These are phyloP conservation scores for Astrocystis sublimbata DNA, from an alignment of 495 filamentous ascomycete species.

Conservation along the genomic window DNA sequence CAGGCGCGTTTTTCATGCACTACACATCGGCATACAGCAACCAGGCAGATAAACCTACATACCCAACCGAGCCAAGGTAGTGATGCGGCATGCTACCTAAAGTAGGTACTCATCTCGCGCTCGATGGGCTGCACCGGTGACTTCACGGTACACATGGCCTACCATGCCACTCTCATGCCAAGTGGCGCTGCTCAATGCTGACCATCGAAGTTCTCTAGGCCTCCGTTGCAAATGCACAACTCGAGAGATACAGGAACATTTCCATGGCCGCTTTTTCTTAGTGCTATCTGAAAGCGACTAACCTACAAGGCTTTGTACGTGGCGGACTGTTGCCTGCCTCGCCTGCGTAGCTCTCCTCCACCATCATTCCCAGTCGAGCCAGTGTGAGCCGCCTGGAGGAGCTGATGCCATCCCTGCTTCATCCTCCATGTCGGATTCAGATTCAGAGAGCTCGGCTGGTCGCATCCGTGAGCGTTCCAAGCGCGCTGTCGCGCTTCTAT, in stretches of 20 bases:
- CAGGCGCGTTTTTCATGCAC: slow-evolving; percentile 5
- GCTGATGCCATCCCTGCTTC: slow-evolving; percentile 18
- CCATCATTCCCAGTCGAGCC: no score
- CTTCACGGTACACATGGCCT: background rate
- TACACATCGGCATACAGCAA: background rate
- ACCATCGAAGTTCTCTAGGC: background rate
- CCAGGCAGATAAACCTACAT: background rate
- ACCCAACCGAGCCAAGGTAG: no score
- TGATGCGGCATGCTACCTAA: no score
- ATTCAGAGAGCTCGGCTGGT: slow-evolving; percentile 12
- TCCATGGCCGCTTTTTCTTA: background rate
- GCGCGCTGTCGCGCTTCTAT: slow-evolving; percentile 13
- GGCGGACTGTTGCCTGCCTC: background rate
- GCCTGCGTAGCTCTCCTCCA: background rate
- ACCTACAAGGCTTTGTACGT: no score
- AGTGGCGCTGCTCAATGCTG: slow-evolving; percentile 2
- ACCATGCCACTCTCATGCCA: background rate
- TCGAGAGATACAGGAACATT: background rate
- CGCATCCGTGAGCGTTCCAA: slow-evolving; percentile 1
- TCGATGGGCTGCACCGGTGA: background rate
- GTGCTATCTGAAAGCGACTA: background rate
- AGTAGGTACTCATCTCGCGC: background rate
- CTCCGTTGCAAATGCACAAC: background rate
- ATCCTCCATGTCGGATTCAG: slow-evolving; percentile 15
- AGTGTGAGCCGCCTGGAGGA: background rate